phyloP scores from a whole-genome alignment of 2,329 filamentous ascomycete genomes.

The Phialemonium atrogriseum region DNA sequence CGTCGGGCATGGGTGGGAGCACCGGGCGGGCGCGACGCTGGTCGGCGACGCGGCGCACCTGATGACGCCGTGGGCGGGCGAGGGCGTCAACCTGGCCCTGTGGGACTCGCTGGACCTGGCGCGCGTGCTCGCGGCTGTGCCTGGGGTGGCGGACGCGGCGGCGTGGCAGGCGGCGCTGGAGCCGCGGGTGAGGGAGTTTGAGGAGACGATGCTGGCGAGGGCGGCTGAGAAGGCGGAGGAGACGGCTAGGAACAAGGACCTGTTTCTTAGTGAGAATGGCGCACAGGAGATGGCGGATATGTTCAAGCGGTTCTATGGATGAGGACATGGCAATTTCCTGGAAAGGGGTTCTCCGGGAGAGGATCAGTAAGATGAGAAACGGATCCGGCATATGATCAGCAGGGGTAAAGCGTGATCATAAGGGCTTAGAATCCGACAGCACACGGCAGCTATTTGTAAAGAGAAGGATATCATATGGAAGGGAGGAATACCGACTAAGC shows the following conservation, averaged over 20 bases:
- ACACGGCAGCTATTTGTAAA: too few relatives aligned
- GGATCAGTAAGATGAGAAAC: too few relatives aligned
- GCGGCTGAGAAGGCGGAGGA: constrained; percentile 7
- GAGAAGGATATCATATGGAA: too few relatives aligned
- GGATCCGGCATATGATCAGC: too few relatives aligned
- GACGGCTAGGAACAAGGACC: constrained; percentile 5
- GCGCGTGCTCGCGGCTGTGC: too few relatives aligned
- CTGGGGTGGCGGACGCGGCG: constrained; percentile 13
- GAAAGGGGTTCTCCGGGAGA: too few relatives aligned
- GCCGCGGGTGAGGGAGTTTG: constrained; percentile 14
- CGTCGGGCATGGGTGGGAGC: constrained; percentile 30
- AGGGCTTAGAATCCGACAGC: too few relatives aligned
- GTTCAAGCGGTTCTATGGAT: constrained; percentile 4
- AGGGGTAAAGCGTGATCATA: too few relatives aligned
- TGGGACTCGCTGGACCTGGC: constrained; percentile 38
- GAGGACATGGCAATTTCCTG: too few relatives aligned
- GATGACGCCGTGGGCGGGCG: constrained; percentile 42
- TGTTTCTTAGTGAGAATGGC: constrained; percentile 10
- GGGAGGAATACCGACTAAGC: too few relatives aligned
- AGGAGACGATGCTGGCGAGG: constrained; percentile 12
- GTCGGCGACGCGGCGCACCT: constrained; percentile 48
- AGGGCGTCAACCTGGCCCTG: constrained; percentile 46
- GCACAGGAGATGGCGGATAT: constrained; percentile 5
- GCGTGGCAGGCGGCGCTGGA: constrained; percentile 11
- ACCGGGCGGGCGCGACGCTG: constrained; percentile 33